Evolutionary conservation across 1,139 yeast genomes (phyloP).

Genomic region (Blastobotrys buckinghamii): DNA sequence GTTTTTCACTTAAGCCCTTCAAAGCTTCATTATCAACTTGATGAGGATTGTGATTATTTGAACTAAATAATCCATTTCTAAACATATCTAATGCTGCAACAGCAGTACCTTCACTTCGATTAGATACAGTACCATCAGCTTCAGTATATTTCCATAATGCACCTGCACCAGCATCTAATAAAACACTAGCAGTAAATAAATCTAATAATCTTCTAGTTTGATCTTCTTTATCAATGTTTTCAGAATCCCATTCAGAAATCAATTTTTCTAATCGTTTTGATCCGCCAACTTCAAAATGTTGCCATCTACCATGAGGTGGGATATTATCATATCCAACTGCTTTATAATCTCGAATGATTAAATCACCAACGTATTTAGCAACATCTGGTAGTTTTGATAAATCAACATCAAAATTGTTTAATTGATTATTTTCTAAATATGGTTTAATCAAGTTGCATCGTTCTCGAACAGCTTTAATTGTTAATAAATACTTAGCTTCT

Average conservation of each 20-base stretch:
- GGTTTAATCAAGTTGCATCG: slow-evolving; percentile 41
- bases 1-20: slow-evolving; percentile 21
- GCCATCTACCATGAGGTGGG: slow-evolving; percentile 63
- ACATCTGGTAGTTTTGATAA: slow-evolving; percentile 36
- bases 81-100: slow-evolving; percentile 52
- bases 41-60: slow-evolving; percentile 28
- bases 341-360: slow-evolving; percentile 41
- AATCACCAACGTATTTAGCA: slow-evolving; percentile 39
- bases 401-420: slow-evolving; percentile 44
- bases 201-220: slow-evolving; percentile 48
- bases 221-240: slow-evolving; percentile 35
- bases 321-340: slow-evolving; percentile 34
- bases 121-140: slow-evolving; percentile 29
- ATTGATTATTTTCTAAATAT: slow-evolving; percentile 33
- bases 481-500: slow-evolving; percentile 34
- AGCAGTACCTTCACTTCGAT: slow-evolving; percentile 56
- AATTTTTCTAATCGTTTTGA: slow-evolving; percentile 39
- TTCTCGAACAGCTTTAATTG: slow-evolving; percentile 49
- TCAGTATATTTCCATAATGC: slow-evolving; percentile 44
- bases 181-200: slow-evolving; percentile 50
- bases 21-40: slow-evolving; percentile 43
- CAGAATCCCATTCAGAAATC: slow-evolving; percentile 34
- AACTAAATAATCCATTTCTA: slow-evolving; percentile 42
- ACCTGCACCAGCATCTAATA: slow-evolving; percentile 62
- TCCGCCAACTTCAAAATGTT: slow-evolving; percentile 49